A percentile compares a stretch with the other conserved stretches of the same genome.
Conservation (phyloP, 148 eudicot genomes). For the Chenopodium quinoa region DNA sequence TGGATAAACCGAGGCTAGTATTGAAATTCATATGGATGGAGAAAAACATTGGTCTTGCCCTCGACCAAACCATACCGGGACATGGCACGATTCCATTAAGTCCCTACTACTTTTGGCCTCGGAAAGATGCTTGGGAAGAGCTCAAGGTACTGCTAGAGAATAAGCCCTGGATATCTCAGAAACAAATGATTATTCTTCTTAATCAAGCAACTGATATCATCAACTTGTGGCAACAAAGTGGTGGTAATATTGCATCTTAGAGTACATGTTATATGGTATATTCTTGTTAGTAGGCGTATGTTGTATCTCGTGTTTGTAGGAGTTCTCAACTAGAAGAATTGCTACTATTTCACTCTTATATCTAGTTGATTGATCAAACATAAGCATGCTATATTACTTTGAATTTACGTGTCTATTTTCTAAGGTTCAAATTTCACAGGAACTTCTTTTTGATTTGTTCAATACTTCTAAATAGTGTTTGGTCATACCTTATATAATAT, state of each 20-base stretch:
- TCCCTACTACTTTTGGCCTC: constrained; percentile 95
- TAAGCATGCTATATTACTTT: constrained; percentile 7
- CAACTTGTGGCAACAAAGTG: constrained; percentile 93
- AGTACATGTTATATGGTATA: neutral
- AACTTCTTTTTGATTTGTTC: neutral
- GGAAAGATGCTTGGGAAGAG: constrained; percentile 99
- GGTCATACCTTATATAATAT: neutral
- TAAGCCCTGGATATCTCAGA: constrained; percentile 90
- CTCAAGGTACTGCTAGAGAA: constrained; percentile 79
- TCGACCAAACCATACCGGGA: constrained; percentile 81
- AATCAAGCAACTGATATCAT: constrained; percentile 95
- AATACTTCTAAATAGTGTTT: neutral
- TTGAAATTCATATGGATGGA: constrained; percentile 97
- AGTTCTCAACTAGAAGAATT: neutral
- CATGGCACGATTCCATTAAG: constrained; percentile 78
- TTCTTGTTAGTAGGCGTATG: neutral
- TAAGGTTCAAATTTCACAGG: neutral
- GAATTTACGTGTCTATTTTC: constrained; percentile 12
- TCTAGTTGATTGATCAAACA: constrained; percentile 7
- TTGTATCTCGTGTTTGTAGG: constrained; percentile 15
- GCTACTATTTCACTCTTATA: neutral
- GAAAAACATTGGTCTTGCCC: constrained; percentile 82
- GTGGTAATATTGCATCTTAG: constrained; percentile 50
- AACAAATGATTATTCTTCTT: constrained; percentile 77
- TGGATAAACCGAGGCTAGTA: constrained; percentile 75